Conservation (phyloP, 164 flowering plant genomes). For the Vitis riparia region DNA sequence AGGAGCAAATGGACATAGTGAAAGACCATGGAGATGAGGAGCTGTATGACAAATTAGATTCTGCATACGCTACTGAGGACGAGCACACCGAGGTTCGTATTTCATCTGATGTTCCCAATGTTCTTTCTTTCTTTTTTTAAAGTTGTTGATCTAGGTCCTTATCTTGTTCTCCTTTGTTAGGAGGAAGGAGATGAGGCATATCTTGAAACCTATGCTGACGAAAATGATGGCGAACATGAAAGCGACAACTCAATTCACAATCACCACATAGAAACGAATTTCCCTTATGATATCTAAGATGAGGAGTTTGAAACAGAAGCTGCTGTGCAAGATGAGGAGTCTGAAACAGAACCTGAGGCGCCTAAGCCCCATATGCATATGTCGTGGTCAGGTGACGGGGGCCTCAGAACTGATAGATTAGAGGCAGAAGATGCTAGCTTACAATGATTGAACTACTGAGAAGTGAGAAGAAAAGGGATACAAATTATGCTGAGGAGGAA, state of each 20-base stretch:
- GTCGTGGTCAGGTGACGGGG: background rate
- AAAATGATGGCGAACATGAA: constrained; percentile 34
- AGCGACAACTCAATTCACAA: constrained; percentile 10
- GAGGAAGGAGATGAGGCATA: constrained; percentile 75
- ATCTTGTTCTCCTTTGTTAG: constrained; percentile 21
- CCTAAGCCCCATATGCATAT: background rate
- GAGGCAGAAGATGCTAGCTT: background rate
- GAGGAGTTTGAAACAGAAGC: constrained; percentile 21
- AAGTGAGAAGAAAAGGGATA: too few relatives aligned
- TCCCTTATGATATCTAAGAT: constrained; percentile 21
- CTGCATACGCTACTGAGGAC: constrained; percentile 65
- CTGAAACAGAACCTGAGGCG: constrained; percentile 21
- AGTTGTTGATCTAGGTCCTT: too few relatives aligned
- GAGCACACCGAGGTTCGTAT: constrained; percentile 60
- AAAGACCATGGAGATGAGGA: constrained; percentile 65
- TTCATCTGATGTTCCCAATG: background rate
- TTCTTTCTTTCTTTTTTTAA: background rate
- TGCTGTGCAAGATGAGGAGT: constrained; percentile 13
- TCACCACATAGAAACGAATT: constrained; percentile 23
- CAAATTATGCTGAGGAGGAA: too few relatives aligned
- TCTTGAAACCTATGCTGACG: constrained; percentile 48
- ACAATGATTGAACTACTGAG: too few relatives aligned
- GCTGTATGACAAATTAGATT: constrained; percentile 64
- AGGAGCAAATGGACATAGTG: constrained; percentile 74
- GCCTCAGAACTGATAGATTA: background rate